Conservation (phyloP, 2,329 filamentous ascomycete genomes). For the Nigrospora oryzae region DNA sequence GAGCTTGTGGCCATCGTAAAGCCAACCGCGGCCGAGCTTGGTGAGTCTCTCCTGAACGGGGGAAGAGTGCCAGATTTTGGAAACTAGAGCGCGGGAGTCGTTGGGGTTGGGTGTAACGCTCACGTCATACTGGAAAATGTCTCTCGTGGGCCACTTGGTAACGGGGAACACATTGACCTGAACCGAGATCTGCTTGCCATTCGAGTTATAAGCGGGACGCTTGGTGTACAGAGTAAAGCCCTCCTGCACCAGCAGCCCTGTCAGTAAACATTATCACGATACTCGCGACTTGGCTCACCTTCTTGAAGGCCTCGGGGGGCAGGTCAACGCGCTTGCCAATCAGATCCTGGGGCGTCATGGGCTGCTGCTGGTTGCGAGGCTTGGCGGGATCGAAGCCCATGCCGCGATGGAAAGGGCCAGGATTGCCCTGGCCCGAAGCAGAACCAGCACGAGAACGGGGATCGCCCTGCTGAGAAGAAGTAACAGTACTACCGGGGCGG, state of each 20-base stretch:
- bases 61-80: slow-evolving; percentile 67
- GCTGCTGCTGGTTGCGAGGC: not conserved
- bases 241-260: not conserved
- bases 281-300: slow-evolving; percentile 18
- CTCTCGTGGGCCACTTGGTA: slow-evolving; percentile 43
- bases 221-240: slow-evolving; percentile 23
- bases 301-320: slow-evolving; percentile 46
- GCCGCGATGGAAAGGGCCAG: slow-evolving; percentile 1
- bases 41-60: slow-evolving; percentile 47
- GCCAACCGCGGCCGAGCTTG: slow-evolving; percentile 42
- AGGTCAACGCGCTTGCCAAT: slow-evolving; percentile 45
- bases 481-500: slow-evolving; percentile 1
- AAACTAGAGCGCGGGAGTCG: slow-evolving; percentile 49
- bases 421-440: not conserved
- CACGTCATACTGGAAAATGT: slow-evolving; percentile 81
- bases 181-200: slow-evolving; percentile 44
- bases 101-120: slow-evolving; percentile 58
- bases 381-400: slow-evolving; percentile 20
- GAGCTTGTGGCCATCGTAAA: slow-evolving; percentile 78
- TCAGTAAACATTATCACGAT: not conserved
- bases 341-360: not conserved
- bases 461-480: not conserved
- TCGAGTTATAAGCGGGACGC: slow-evolving; percentile 48
- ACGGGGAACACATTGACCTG: slow-evolving; percentile 72
- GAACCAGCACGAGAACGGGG: not conserved